A percentile compares a stretch with the other conserved stretches of the same genome.
Conservation (phyloP, 768 basidiomycete genomes). For the Zangia roseola region DNA sequence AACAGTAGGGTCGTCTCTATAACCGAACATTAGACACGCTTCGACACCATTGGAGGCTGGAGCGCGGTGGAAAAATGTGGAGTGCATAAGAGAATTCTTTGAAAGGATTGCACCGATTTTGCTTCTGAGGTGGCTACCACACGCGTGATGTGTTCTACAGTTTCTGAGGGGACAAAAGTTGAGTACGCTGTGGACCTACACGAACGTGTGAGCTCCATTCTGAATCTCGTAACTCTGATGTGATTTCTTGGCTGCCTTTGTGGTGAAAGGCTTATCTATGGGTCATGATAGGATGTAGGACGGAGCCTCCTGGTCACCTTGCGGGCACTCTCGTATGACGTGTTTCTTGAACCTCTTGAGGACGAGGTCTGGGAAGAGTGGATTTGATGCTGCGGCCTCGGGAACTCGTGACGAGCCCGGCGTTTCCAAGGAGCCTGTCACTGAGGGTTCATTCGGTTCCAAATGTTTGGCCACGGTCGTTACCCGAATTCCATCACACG, state of each 20-base stretch:
- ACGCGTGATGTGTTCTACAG: neutral
- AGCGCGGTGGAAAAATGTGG: conserved; percentile 6
- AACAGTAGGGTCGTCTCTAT: neutral
- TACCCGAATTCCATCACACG: conserved; percentile 56
- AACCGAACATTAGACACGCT: neutral
- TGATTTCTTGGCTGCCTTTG: neutral
- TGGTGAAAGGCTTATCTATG: neutral
- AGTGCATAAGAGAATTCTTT: too few species aligned
- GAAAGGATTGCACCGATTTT: neutral
- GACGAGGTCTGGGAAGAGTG: conserved; percentile 30
- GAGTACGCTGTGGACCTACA: neutral
- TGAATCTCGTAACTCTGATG: neutral
- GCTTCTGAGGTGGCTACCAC: neutral
- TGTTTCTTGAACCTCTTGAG: conserved; percentile 46
- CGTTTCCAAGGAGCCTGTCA: too few species aligned
- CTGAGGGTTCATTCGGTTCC: conserved; percentile 70
- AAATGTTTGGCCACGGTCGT: conserved; percentile 69
- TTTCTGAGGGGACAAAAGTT: neutral
- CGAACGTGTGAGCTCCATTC: neutral
- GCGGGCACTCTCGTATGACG: conserved; percentile 1
- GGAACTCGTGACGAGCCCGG: neutral
- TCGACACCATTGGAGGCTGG: neutral
- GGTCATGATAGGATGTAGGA: neutral
- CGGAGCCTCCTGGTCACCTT: neutral
- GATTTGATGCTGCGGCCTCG: neutral